phyloP scores from a whole-genome alignment of 257 asterid genomes.

The Rauvolfia tetraphylla region DNA sequence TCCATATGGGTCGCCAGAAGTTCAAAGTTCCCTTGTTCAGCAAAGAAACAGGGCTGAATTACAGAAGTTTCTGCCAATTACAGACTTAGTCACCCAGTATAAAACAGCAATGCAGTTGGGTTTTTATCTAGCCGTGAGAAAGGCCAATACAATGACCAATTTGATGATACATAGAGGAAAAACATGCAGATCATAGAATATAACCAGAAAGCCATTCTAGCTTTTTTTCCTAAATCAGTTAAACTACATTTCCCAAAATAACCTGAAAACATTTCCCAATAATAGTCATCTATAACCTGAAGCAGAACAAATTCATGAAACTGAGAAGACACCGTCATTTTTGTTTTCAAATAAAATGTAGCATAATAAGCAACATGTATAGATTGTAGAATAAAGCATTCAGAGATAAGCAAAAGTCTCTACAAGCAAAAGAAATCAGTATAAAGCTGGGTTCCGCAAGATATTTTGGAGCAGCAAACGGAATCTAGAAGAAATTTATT shows the following conservation, averaged over 20 bases:
- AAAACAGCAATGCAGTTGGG: not conserved
- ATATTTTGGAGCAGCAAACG: not conserved
- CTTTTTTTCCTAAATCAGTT: not conserved
- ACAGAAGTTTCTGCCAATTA: not conserved
- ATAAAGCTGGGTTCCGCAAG: not conserved
- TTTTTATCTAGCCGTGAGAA: no score
- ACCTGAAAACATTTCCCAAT: not conserved
- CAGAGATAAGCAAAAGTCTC: not conserved
- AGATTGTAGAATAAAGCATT: not conserved
- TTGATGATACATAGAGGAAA: not conserved
- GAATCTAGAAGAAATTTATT: not conserved
- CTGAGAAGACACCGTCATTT: not conserved
- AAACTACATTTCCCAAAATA: not conserved
- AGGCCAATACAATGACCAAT: not conserved
- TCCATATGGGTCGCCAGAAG: slow-evolving; percentile 18
- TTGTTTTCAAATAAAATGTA: not conserved
- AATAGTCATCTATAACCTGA: not conserved
- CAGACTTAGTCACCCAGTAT: not conserved
- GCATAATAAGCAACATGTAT: not conserved
- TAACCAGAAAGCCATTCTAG: not conserved
- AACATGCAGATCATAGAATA: not conserved
- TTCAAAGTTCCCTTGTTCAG: not conserved
- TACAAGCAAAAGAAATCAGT: not conserved
- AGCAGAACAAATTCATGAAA: not conserved
- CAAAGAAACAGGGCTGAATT: not conserved